These are phyloP conservation scores for Lachancea quebecensis DNA, from an alignment of 805 yeast genomes.

Conservation along the genomic window DNA sequence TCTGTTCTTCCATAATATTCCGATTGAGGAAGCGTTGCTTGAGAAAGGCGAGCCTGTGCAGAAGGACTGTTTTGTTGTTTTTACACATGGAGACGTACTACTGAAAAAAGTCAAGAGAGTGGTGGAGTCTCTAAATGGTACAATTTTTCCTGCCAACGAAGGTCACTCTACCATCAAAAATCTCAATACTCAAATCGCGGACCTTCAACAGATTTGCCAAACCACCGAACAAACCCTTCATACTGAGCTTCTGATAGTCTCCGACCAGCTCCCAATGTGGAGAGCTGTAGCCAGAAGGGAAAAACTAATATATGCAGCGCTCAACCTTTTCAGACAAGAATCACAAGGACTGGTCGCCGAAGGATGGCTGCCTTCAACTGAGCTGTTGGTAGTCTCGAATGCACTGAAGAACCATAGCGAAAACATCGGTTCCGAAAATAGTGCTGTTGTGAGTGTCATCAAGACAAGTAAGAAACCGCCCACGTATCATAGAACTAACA, in stretches of 20 bases:
- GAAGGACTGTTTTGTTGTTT: slow-evolving; percentile 80
- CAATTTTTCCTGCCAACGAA: slow-evolving; percentile 39
- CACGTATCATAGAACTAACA: slow-evolving; percentile 89
- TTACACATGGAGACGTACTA: slow-evolving; percentile 82
- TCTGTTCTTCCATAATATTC: slow-evolving; percentile 66
- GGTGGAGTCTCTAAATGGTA: slow-evolving; percentile 86
- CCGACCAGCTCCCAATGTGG: slow-evolving; percentile 74
- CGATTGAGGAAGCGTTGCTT: slow-evolving; percentile 60
- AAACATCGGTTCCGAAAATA: slow-evolving; percentile 35
- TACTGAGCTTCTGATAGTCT: slow-evolving; percentile 72
- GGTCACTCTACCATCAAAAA: slow-evolving; percentile 33
- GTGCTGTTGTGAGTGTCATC: slow-evolving; percentile 51
- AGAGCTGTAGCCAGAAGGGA: slow-evolving; percentile 63
- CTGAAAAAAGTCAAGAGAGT: slow-evolving; percentile 69
- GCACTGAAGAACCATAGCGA: slow-evolving; percentile 48
- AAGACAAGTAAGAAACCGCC: slow-evolving; percentile 86
- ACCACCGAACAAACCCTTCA: slow-evolving; percentile 63
- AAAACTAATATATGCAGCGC: slow-evolving; percentile 69
- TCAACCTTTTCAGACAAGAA: slow-evolving; percentile 74
- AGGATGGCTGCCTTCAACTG: slow-evolving; percentile 92
- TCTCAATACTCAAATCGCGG: slow-evolving; percentile 44
- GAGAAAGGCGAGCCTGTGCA: slow-evolving; percentile 51
- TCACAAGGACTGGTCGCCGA: slow-evolving; percentile 87
- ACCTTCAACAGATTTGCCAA: slow-evolving; percentile 52
- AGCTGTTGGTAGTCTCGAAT: slow-evolving; percentile 55